Evolutionary conservation across 2,329 filamentous ascomycete species (phyloP).

Genomic region (Scedosporium aurantiacum): DNA sequence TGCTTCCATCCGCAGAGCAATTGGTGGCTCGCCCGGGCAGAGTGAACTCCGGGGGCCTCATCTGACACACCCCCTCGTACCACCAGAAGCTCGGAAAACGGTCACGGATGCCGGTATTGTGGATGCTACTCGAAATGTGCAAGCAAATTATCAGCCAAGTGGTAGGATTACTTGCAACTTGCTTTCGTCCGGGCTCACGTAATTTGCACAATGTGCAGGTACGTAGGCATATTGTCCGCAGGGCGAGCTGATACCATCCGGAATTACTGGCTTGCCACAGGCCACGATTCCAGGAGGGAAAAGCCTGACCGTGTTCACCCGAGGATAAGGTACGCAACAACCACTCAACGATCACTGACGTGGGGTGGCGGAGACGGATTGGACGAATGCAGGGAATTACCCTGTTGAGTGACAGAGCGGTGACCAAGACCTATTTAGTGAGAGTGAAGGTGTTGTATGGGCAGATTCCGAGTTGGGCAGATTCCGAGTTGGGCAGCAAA

Average conservation of each 20-base stretch:
- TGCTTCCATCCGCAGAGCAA: background rate
- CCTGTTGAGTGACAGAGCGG: conserved; percentile 1
- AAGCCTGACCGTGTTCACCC: background rate
- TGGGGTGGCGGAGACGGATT: background rate
- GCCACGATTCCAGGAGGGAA: background rate
- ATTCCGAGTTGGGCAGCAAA: background rate
- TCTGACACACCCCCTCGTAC: background rate
- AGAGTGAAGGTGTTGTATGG: background rate
- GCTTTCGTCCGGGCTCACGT: background rate
- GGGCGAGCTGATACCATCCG: background rate
- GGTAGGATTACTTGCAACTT: background rate
- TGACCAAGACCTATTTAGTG: background rate
- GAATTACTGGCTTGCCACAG: conserved; percentile 4
- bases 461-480: background rate
- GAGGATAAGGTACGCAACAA: background rate
- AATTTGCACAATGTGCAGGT: background rate
- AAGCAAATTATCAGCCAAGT: background rate
- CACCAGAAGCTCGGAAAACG: background rate
- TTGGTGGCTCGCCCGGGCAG: background rate
- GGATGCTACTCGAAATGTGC: background rate
- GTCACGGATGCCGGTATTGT: background rate
- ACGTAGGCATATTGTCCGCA: background rate
- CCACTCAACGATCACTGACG: background rate
- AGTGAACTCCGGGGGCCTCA: background rate
- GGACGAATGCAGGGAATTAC: conserved; percentile 3